Base-by-base conservation (phyloP, 2,329 filamentous ascomycete genomes). In the Aspergillus udagawae region DNA sequence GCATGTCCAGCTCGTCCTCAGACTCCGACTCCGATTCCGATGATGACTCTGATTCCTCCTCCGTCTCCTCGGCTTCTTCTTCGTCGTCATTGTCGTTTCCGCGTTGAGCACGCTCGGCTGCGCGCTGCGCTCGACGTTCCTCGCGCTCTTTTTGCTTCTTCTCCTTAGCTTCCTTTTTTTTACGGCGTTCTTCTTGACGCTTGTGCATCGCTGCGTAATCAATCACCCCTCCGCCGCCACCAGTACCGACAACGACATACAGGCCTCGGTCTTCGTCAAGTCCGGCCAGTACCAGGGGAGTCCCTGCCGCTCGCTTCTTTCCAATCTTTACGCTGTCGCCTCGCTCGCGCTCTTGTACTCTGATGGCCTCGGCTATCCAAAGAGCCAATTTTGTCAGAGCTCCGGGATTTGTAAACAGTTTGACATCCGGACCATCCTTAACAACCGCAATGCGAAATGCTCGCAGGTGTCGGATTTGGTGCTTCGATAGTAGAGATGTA, bases 381-480 rank as follows among this genome's bases (percentile, higher is more conserved):
- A 96, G 81, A 0, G 93, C 92, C 14, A 99, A 83, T 73, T 97
- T 97, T 2, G 92, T 96, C 25, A 99, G 79, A 1, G 94, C 94
- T 5, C 92, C 91, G 0, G 94, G 92, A 68, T 97, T 93, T 0
- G 88, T 92, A 75, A 99, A 99, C 10, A 97, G 82, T n/a, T 84
- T 78, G 0, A 96, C 89, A 66, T 97, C 94, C 0, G 92, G 91
- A 0, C 93, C 92, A 68, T 97, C 94, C 71, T 95, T 96, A 65
- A 99, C 92, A 3, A 97, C 89, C 35, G 90, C 95, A 82, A 99
- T 92, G 51, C 94, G 90, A 73, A 97, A 99, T 0, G 93, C 90
- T 50, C 91, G 86, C 17, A 99, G 80, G 72, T 97, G 92, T 41
- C 91, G 90, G 70, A 99, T 96, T 67, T 97, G 92, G 57, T 90